Evolutionary conservation across 2,329 filamentous ascomycete species (phyloP).

Genomic region (Aspergillus uvarum): DNA sequence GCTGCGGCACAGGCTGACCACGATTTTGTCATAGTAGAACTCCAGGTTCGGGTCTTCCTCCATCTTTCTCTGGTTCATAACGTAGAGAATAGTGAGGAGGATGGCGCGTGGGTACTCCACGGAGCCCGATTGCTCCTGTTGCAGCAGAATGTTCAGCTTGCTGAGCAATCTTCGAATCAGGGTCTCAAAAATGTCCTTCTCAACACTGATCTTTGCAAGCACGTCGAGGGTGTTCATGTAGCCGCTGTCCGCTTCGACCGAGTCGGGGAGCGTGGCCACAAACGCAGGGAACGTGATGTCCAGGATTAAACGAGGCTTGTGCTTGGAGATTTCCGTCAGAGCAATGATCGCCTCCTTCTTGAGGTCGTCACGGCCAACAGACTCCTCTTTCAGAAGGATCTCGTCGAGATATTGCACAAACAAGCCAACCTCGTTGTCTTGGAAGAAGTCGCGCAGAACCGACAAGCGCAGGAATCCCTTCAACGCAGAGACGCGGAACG

Average conservation of each 20-base stretch:
- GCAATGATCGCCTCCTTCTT: constrained; percentile 59
- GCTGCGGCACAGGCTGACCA: constrained; percentile 44
- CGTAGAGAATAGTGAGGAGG: constrained; percentile 61
- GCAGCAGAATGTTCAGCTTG: constrained; percentile 59
- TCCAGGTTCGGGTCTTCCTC: constrained; percentile 44
- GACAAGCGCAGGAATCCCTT: constrained; percentile 50
- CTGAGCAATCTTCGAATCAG: constrained; percentile 63
- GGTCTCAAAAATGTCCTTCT: constrained; percentile 63
- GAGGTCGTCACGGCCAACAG: constrained; percentile 56
- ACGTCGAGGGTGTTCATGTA: constrained; percentile 62
- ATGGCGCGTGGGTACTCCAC: constrained; percentile 59
- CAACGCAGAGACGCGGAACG: constrained; percentile 51
- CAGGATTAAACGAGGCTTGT: constrained; percentile 62
- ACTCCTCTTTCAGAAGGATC: constrained; percentile 60
- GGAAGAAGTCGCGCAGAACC: constrained; percentile 47
- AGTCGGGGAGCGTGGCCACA: constrained; percentile 62
- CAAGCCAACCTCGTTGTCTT: constrained; percentile 54
- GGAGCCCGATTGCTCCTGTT: constrained; percentile 48
- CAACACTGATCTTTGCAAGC: constrained; percentile 63
- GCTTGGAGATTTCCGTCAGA: constrained; percentile 61
- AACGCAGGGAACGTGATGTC: constrained; percentile 66
- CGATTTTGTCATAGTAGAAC: constrained; percentile 53
- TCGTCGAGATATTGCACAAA: constrained; percentile 60
- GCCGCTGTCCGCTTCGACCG: constrained; percentile 44
- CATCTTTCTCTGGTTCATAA: constrained; percentile 55